phyloP scores from a whole-genome alignment of 2,329 filamentous ascomycete species.

The Fusarium sublunatum region DNA sequence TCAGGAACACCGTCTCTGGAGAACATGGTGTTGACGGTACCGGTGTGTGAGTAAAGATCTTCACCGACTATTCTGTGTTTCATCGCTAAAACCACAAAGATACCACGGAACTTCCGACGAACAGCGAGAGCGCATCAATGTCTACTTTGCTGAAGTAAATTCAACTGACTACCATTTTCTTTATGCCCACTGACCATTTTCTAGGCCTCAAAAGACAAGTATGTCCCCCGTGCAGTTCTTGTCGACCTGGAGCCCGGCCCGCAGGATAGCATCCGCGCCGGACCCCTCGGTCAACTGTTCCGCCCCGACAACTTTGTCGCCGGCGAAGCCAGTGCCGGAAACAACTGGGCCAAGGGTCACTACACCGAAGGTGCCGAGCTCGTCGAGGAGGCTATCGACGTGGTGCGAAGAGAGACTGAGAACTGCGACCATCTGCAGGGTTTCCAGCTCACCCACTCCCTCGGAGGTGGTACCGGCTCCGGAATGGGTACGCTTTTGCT shows the following conservation, averaged over 20 bases:
- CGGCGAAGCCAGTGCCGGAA: slow-evolving; percentile 98
- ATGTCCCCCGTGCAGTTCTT: slow-evolving; percentile 98
- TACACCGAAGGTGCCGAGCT: slow-evolving; percentile 99
- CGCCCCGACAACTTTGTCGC: slow-evolving; percentile 99
- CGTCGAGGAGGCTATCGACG: slow-evolving; percentile 96
- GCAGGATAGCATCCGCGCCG: slow-evolving; percentile 98
- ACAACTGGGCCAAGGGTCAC: slow-evolving; percentile 99
- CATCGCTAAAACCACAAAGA: slow-evolving; percentile 19
- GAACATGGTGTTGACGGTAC: slow-evolving; percentile 97
- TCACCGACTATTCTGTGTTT: slow-evolving; percentile 9
- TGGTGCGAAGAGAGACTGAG: slow-evolving; percentile 98
- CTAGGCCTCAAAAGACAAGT: slow-evolving; percentile 96
- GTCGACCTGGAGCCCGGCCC: slow-evolving; percentile 99
- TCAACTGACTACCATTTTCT: neutral
- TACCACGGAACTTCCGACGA: slow-evolving; percentile 96
- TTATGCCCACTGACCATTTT: slow-evolving; percentile 17
- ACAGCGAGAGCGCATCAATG: slow-evolving; percentile 99
- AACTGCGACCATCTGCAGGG: slow-evolving; percentile 99
- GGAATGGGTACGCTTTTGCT: slow-evolving; percentile 99
- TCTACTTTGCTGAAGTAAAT: slow-evolving; percentile 88
- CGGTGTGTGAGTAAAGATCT: slow-evolving; percentile 73
- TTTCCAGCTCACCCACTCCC: slow-evolving; percentile 99
- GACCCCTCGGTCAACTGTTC: slow-evolving; percentile 98
- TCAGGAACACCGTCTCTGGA: slow-evolving; percentile 79
- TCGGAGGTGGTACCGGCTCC: slow-evolving; percentile 99